These are phyloP conservation scores for Apiospora arundinis DNA, from an alignment of 2,329 filamentous ascomycete species.

Conservation along the genomic window DNA sequence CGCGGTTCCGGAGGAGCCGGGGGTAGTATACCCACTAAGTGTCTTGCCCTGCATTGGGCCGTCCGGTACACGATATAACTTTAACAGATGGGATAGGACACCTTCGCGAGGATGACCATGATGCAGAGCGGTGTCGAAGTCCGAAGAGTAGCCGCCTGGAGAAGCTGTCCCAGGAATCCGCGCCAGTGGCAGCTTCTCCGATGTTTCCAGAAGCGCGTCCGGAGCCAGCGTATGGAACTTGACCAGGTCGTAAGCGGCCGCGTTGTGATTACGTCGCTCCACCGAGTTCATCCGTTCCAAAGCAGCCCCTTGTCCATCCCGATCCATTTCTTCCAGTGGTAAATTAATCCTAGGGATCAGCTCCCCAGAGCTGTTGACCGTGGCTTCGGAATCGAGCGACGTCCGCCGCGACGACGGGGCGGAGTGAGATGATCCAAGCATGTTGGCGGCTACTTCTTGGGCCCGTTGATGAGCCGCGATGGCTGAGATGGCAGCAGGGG, in stretches of 20 bases:
- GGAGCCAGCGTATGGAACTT: constrained; percentile 46
- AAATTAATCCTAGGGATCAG: constrained; percentile 9
- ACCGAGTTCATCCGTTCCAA: constrained; percentile 29
- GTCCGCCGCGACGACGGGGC: constrained; percentile 41
- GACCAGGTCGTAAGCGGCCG: constrained; percentile 51
- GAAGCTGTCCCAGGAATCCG: constrained; percentile 4
- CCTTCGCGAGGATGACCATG: constrained; percentile 46
- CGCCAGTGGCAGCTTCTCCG: constrained; percentile 13
- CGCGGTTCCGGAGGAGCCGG: constrained; percentile 46
- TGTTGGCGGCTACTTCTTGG: constrained; percentile 48
- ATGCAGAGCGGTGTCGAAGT: constrained; percentile 25
- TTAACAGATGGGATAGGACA: constrained; percentile 53
- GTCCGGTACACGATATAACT: constrained; percentile 51
- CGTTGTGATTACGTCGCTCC: constrained; percentile 38
- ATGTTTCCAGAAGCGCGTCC: constrained; percentile 8
- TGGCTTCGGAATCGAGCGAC: constrained; percentile 45
- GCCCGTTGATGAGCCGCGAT: constrained; percentile 52
- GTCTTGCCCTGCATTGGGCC: constrained; percentile 22
- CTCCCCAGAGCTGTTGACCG: constrained; percentile 24
- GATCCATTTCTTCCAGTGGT: constrained; percentile 9
- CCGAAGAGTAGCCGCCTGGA: constrained; percentile 23
- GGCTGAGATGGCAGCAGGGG: constrained; percentile 38
- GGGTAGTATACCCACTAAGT: constrained; percentile 39
- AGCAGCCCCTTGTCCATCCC: constrained; percentile 24
- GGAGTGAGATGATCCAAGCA: constrained; percentile 45